Base-by-base conservation (phyloP, 139 green algal genomes). In the Raphidocelis subcapitata region DNA sequence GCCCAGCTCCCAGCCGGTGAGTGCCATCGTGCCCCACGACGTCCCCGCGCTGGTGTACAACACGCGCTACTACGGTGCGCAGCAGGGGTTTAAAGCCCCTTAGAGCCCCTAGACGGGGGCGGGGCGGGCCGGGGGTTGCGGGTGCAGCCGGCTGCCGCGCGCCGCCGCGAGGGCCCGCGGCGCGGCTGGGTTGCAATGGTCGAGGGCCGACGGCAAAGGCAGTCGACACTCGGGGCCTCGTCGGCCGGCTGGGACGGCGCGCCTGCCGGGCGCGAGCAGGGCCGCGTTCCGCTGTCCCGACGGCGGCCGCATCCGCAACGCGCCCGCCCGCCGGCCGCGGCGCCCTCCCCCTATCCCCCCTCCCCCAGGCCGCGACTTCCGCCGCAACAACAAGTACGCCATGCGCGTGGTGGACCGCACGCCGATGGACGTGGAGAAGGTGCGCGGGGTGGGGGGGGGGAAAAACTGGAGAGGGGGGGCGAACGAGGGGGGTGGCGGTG, bases 51-150 rank as follows among this genome's bases (percentile, higher is more conserved):
- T 81, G 2, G 78, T 95, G 0, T 95, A 92, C 67, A 83, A 95
- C 78, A 94, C 92, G 59, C 90, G 88, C 67, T 95, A 95, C 73
- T 92, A 86, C 28, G 60, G 86, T 93, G 59, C 67, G 78, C 32
- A 46, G 0, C 12, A 26, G 3, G 26, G 52, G 56, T 5, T 37
- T 49, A 26, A 57, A 57, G 18, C n/a, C n/a, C n/a, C n/a, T n/a
- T n/a, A n/a, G n/a, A n/a, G n/a, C n/a, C n/a, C n/a, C n/a, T n/a
- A n/a, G n/a, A n/a, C n/a, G n/a, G n/a, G n/a, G n/a, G n/a, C n/a
- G n/a, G n/a, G n/a, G n/a, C n/a, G n/a, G n/a, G n/a, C n/a, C n/a
- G n/a, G n/a, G n/a, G n/a, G n/a, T n/a, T n/a, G n/a, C n/a, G n/a
- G n/a, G n/a, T n/a, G n/a, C n/a, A n/a, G n/a, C n/a, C n/a, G n/a